These are phyloP conservation scores for Quaeritorhiza haematococci DNA, from an alignment of 371 early-diverging fungal genomes.

Conservation along the genomic window DNA sequence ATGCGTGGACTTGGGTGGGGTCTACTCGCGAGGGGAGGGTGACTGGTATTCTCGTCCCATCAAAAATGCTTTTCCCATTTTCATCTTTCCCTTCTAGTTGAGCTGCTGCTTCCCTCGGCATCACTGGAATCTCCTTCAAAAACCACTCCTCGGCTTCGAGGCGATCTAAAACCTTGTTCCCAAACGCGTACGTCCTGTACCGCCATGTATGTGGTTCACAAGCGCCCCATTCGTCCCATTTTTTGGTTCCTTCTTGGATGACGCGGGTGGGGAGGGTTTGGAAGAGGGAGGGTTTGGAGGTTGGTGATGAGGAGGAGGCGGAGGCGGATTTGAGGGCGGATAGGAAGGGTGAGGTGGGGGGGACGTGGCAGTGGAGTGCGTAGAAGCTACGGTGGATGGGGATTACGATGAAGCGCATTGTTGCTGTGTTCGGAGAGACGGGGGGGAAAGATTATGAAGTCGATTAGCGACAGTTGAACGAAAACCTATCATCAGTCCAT, in stretches of 20 bases:
- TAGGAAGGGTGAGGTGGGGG: no score
- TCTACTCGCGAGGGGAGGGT: constrained; percentile 18
- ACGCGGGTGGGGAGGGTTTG: constrained; percentile 15
- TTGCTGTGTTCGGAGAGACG: no score
- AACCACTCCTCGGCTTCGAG: constrained; percentile 74
- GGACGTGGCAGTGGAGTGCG: no score
- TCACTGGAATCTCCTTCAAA: constrained; percentile 63
- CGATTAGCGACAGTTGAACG: no score
- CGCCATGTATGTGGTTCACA: constrained; percentile 49
- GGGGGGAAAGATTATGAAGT: no score
- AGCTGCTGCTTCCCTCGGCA: no score
- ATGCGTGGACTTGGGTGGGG: constrained; percentile 27
- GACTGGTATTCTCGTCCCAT: neutral
- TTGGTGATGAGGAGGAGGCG: neutral
- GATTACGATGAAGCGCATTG: no score
- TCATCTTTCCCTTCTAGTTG: neutral
- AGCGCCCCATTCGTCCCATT: constrained; percentile 60
- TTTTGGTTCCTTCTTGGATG: constrained; percentile 51
- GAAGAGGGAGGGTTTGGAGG: neutral
- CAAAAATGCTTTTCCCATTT: neutral
- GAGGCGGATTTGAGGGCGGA: neutral
- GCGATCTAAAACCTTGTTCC: constrained; percentile 64
- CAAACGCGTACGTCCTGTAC: constrained; percentile 52
- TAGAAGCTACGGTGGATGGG: no score
- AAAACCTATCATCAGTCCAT: no score